Base-by-base conservation (phyloP, 495 filamentous ascomycete genomes). In the Hypoxylon fuscum region DNA sequence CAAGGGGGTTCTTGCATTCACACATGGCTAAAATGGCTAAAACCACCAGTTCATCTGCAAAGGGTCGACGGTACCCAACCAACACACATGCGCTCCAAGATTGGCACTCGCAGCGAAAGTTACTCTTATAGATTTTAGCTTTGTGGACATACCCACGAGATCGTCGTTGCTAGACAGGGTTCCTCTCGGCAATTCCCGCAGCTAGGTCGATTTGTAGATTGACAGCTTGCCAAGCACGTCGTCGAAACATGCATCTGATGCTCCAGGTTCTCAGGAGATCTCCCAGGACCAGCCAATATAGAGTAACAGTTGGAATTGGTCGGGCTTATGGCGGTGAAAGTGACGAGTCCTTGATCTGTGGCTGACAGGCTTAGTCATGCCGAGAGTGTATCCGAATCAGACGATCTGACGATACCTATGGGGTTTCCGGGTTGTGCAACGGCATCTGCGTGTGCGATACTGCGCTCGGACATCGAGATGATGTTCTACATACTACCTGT, bases 351-450 rank as follows among this genome's bases (percentile, higher is more conserved):
- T 18, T 27, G 21, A 43, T 35, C 8, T 48, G 38, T 53, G 55
- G 54, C 61, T 64, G 40, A 35, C 59, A 15, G 22, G 61, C 49
- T 59, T 37, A 58, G 37, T 54, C 55, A 48, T 44, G 61, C 23
- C 52, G 7, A 37, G 31, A 50, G 12, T 20, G 15, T 25, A 32
- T 5, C 44, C 37, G n/a, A 4, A 42, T n/a, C 3, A 20, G 23
- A 12, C 31, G 32, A 46, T 17, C 17, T 34, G 9, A n/a, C n/a
- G n/a, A n/a, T n/a, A n/a, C n/a, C n/a, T n/a, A n/a, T n/a, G n/a
- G n/a, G n/a, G n/a, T n/a, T n/a, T n/a, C 10, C 17, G 38, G 22
- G 31, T 62, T 46, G 32, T 23, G 38, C 44, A 45, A 27, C 51
- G 50, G 15, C 31, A 37, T 20, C 12, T 27, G 25, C 20, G 50